Evolutionary conservation across 768 basidiomycete species (phyloP), one percentile per base, ranked within the genome.

Genomic region (Calocera cornea): DNA sequence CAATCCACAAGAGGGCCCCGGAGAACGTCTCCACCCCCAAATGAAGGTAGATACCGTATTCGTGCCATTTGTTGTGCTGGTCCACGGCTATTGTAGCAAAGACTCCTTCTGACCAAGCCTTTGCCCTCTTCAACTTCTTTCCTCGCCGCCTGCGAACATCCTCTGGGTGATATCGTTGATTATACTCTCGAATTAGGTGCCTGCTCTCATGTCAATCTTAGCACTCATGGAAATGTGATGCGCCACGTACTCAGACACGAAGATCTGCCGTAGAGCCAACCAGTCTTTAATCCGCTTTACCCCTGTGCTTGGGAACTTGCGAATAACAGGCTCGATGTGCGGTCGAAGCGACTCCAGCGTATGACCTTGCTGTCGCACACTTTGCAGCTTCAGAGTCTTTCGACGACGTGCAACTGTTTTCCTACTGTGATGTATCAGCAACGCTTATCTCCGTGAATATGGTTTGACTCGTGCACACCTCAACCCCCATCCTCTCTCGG

Each of bases 11-110:
- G 19, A 47, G 44, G 16, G 44, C 16, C 5, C 44, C 44, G 19
- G 44, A 47, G 44, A 47, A 47, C 7, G 19, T 19, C 24, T 47
- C 44, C 16, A 69, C 80, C 10, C 67, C 64, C 19, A 64, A 78
- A 1, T 68, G 44, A 0, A 79, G 70, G 27, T 67, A 73, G 0
- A 82, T 72, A 0, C 79, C 79, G 70, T 77, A 82, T 8, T 71
- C 66, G 38, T 73, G 72, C 78, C 78, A 82, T 54, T 83, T 83
- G 67, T 83, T 79, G 69, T 83, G 80, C 68, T 83, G 82, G 65
- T 83, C 79, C 22, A 77, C 66, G 2, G 73, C 65, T 67, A 73
- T 71, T 0, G 80, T 36, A 63, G 82, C 78, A 34, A 76, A 81
- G 0, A 81, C 75, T 0, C 81, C 81, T 2, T 81, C 80, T 1